These are phyloP conservation scores for Mollisiaceae sp. DNA, from an alignment of 2,329 filamentous ascomycete genomes.

Conservation along the genomic window DNA sequence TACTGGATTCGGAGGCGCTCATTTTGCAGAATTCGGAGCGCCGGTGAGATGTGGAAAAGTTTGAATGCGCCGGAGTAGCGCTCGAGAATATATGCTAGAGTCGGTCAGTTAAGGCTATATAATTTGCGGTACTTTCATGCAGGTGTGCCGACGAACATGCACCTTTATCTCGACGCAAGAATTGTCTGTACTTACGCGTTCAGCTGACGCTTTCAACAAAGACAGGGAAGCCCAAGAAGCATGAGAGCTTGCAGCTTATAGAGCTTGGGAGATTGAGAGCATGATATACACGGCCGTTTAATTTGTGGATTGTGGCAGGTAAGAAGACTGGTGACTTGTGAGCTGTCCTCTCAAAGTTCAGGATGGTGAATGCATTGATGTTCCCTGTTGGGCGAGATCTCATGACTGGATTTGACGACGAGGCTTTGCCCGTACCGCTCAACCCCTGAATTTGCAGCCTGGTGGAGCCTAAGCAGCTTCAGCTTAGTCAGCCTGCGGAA, in stretches of 20 bases:
- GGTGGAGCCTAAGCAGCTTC: not conserved
- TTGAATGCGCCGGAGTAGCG: conserved; percentile 4
- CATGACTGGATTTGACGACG: conserved; percentile 23
- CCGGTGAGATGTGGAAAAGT: conserved; percentile 2
- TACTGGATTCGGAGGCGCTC: conserved; percentile 41
- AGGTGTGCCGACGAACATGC: conserved; percentile 25
- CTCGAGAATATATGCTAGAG: conserved; percentile 25
- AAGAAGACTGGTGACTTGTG: conserved; percentile 25
- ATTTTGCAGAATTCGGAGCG: conserved; percentile 31
- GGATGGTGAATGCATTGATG: conserved; percentile 21
- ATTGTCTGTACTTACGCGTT: conserved; percentile 30
- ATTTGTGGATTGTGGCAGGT: conserved; percentile 18
- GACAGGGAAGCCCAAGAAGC: conserved; percentile 8
- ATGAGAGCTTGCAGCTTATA: conserved; percentile 18
- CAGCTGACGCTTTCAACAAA: conserved; percentile 28
- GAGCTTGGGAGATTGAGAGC: conserved; percentile 20
- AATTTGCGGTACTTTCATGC: conserved; percentile 23
- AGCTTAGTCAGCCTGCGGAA: not conserved
- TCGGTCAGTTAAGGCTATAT: conserved; percentile 31
- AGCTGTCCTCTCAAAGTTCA: conserved; percentile 25
- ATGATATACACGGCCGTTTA: conserved; percentile 14
- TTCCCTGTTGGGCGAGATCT: conserved; percentile 17
- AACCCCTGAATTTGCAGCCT: conserved; percentile 16
- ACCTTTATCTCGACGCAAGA: conserved; percentile 31
- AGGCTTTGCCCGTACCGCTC: not conserved